Percentiles rank a stretch among this genome's conserved stretches.
These are phyloP conservation scores for Krasilnikovozyma curviuscula DNA, from an alignment of 768 basidiomycete genomes.

Conservation along the genomic window DNA sequence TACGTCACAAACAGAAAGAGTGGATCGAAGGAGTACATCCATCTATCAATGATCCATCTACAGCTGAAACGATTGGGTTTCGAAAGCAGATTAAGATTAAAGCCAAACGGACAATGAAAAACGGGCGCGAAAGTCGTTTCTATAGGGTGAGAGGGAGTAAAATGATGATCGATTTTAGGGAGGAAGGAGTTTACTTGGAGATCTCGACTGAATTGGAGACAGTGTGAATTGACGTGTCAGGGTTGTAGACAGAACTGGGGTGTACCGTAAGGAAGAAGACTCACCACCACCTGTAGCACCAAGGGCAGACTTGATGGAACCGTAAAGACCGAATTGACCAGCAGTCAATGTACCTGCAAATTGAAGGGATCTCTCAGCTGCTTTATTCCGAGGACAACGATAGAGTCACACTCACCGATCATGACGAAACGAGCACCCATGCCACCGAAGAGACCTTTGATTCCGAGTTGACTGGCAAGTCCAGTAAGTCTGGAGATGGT, in stretches of 20 bases:
- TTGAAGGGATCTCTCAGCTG: too few relatives aligned
- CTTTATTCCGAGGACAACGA: background rate
- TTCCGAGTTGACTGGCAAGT: conserved; percentile 29
- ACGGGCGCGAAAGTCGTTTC: too few relatives aligned
- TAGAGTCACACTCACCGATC: conserved; percentile 19
- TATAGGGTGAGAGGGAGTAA: too few relatives aligned
- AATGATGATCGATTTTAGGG: too few relatives aligned
- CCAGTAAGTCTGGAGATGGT: conserved; percentile 23
- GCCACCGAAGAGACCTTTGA: conserved; percentile 29
- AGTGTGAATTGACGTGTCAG: too few relatives aligned
- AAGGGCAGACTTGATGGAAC: conserved; percentile 27
- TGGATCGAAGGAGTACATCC: too few relatives aligned
- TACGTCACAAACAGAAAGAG: too few relatives aligned
- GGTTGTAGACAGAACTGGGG: background rate
- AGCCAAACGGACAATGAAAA: too few relatives aligned
- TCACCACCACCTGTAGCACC: conserved; percentile 25
- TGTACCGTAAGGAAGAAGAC: background rate
- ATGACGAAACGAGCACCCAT: conserved; percentile 28
- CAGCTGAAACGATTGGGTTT: too few relatives aligned
- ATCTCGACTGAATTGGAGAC: too few relatives aligned
- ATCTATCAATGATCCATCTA: too few relatives aligned
- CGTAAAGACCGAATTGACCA: conserved; percentile 29
- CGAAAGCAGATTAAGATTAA: too few relatives aligned
- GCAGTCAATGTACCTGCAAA: conserved; percentile 25
- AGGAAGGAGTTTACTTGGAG: conserved; percentile 16